These are phyloP conservation scores for Umbelopsis sp. DNA, from an alignment of 192 early-diverging fungal genomes.

Conservation along the genomic window DNA sequence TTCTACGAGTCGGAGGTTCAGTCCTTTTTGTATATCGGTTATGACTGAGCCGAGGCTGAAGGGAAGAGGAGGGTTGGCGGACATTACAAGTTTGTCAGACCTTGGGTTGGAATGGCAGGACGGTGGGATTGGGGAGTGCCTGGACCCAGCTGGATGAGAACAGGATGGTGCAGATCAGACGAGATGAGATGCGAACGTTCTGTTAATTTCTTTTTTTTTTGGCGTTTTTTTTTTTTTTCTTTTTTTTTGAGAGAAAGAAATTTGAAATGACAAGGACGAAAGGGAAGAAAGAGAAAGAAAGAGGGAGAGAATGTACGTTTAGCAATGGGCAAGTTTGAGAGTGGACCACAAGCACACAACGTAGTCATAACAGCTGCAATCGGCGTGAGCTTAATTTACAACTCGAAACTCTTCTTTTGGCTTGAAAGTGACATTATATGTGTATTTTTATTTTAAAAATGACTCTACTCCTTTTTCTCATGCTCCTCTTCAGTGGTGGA, in stretches of 20 bases:
- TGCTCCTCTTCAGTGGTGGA: slow-evolving; percentile 18
- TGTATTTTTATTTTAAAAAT: neutral
- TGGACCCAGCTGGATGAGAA: neutral
- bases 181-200: neutral
- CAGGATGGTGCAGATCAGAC: neutral
- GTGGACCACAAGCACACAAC: neutral
- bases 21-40: slow-evolving; percentile 36
- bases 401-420: neutral
- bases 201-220: neutral
- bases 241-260: neutral
- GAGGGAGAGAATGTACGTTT: neutral
- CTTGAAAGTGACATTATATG: too few species aligned
- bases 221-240: neutral
- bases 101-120: neutral
- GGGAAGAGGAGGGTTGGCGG: slow-evolving; percentile 36
- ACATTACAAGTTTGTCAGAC: slow-evolving; percentile 3
- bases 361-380: too few species aligned
- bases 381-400: slow-evolving; percentile 10
- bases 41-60: slow-evolving; percentile 45
- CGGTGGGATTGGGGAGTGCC: neutral
- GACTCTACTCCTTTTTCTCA: slow-evolving; percentile 10
- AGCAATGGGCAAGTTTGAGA: slow-evolving; percentile 16
- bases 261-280: neutral
- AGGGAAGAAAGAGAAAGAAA: neutral
- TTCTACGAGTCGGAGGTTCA: slow-evolving; percentile 41